A percentile compares a stretch with the other conserved stretches of the same genome.
phyloP scores from a whole-genome alignment of 2,329 filamentous ascomycete species.

The Zymoseptoria brevis region DNA sequence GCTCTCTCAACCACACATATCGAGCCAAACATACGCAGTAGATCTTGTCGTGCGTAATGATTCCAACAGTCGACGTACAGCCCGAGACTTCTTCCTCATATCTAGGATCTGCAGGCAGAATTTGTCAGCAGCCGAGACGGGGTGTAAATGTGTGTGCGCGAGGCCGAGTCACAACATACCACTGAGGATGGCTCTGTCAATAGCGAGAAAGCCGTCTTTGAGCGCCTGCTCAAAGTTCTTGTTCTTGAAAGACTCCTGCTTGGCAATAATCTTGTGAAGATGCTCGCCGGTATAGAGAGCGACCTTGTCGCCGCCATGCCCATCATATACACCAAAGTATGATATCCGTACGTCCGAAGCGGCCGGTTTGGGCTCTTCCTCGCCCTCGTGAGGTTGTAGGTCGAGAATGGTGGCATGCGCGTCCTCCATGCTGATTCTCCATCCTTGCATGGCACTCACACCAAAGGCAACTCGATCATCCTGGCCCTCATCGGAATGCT shows the following conservation, averaged over 20 bases:
- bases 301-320: conserved; percentile 94
- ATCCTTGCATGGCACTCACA: conserved; percentile 98
- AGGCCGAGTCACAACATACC: conserved; percentile 50
- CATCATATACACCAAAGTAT: conserved; percentile 97
- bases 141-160: background rate
- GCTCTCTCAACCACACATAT: background rate
- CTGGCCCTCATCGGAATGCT: conserved; percentile 83
- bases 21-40: conserved; percentile 66
- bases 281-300: conserved; percentile 87
- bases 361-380: conserved; percentile 47
- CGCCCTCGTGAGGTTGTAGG: conserved; percentile 56
- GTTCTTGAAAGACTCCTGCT: conserved; percentile 86
- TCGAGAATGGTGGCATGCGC: conserved; percentile 86
- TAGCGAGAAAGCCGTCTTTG: conserved; percentile 94
- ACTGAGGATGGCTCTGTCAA: conserved; percentile 88
- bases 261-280: conserved; percentile 87
- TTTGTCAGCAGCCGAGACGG: conserved; percentile 19
- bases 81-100: conserved; percentile 98
- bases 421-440: conserved; percentile 99
- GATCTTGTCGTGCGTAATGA: conserved; percentile 86
- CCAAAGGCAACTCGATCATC: conserved; percentile 91
- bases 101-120: conserved; percentile 63
- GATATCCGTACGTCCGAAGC: conserved; percentile 67
- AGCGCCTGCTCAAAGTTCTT: conserved; percentile 91
- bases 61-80: conserved; percentile 86